phyloP scores from a whole-genome alignment of 805 yeast species.

The Huiozyma naganishii region DNA sequence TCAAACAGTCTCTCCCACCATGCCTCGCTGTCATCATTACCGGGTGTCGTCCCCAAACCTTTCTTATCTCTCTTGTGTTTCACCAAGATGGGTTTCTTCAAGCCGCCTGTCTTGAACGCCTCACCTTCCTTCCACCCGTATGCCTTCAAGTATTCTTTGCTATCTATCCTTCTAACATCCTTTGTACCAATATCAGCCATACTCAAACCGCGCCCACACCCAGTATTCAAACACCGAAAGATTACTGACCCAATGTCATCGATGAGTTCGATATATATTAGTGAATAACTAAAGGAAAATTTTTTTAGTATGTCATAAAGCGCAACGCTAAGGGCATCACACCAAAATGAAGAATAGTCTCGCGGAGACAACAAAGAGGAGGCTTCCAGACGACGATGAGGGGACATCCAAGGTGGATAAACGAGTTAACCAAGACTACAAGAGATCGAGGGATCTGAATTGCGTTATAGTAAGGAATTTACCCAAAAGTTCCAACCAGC shows the following conservation, averaged over 20 bases:
- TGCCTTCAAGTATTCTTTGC: constrained; percentile 56
- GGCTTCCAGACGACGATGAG: too few relatives aligned
- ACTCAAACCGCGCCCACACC: not conserved
- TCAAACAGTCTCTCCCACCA: constrained; percentile 98
- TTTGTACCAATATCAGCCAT: not conserved
- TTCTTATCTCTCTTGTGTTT: constrained; percentile 83
- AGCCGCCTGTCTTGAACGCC: constrained; percentile 68
- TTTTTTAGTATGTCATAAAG: too few relatives aligned
- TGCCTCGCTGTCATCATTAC: constrained; percentile 61
- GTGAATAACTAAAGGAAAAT: too few relatives aligned
- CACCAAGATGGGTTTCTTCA: constrained; percentile 77
- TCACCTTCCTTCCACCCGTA: constrained; percentile 94
- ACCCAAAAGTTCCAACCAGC: constrained; percentile 31
- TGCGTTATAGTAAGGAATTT: constrained; percentile 46
- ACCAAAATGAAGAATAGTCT: too few relatives aligned
- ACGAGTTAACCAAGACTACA: too few relatives aligned
- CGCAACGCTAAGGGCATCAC: too few relatives aligned
- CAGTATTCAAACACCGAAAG: not conserved
- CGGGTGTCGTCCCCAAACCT: constrained; percentile 72
- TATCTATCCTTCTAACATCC: constrained; percentile 44
- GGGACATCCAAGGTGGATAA: too few relatives aligned
- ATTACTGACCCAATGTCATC: not conserved
- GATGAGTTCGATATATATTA: too few relatives aligned
- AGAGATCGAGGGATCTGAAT: constrained; percentile 27
- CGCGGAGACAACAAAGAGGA: too few relatives aligned